Evolutionary conservation across 768 basidiomycete genomes (phyloP).

Genomic region (Amanita pallidorosea): DNA sequence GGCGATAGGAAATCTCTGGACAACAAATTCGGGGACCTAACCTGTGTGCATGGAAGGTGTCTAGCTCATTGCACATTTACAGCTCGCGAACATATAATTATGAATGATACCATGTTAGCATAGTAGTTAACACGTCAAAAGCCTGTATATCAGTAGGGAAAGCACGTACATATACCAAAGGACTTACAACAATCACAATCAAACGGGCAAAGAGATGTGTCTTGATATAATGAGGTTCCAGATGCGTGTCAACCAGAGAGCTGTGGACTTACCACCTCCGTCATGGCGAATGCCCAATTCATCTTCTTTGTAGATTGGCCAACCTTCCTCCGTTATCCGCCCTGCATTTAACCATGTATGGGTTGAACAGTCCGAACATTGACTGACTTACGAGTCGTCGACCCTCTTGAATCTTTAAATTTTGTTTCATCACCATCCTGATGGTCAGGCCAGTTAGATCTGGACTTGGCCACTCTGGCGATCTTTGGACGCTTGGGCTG

Average conservation of each 20-base stretch:
- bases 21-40: too few relatives aligned
- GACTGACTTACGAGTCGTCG: conserved; percentile 46
- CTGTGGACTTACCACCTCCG: conserved; percentile 54
- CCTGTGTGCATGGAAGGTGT: too few relatives aligned
- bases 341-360: conserved; percentile 30
- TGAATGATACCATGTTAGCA: background rate
- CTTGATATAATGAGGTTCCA: conserved; percentile 26
- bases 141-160: conserved; percentile 9
- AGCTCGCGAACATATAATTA: background rate
- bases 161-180: background rate
- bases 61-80: too few relatives aligned
- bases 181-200: conserved; percentile 81
- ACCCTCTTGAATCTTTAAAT: conserved; percentile 72
- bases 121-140: conserved; percentile 8
- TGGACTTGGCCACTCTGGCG: conserved; percentile 9
- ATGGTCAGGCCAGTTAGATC: conserved; percentile 14
- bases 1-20: too few relatives aligned
- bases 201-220: conserved; percentile 78
- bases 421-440: conserved; percentile 28
- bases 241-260: conserved; percentile 10
- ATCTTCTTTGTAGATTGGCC: conserved; percentile 69
- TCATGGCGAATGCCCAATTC: conserved; percentile 61
- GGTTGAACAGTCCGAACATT: conserved; percentile 2
- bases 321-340: conserved; percentile 73
- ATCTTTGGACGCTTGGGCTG: conserved; percentile 29